Evolutionary conservation across 2,329 filamentous ascomycete genomes (phyloP), one percentile per base, ranked within the genome.

Genomic region (Cladosporium sp.): DNA sequence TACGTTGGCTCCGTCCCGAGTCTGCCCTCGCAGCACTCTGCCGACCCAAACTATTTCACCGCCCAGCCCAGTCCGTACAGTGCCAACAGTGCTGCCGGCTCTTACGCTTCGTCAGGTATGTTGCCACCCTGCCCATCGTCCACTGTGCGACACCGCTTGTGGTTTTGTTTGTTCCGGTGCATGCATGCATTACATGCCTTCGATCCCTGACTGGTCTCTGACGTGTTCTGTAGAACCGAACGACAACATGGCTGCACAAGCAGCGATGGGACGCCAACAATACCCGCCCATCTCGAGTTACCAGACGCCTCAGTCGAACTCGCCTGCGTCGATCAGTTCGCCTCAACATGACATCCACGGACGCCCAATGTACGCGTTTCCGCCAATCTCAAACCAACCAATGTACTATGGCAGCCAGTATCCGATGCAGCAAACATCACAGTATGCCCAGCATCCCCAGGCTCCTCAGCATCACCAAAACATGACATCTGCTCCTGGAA

Each of bases 281-380:
- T 96, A 95, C 73, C 92, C 92, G 67, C 90, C 91, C 61, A 96
- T 96, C 51, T 68, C 68, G 25, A 69, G 67, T 72, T 97, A 97
- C 73, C 90, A 97, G 75, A 95, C 92, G 17, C 92, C 92, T 58
- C 92, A 97, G 78, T 96, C 92, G 59, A 96, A 93, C 75, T 96
- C 93, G 58, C 93, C 93, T 51, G 90, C 91, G 39, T 96, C 92
- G 52, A 92, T 97, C 68, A 89, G 92, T 63, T 97, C 93, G 36
- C 88, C 91, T 20, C 90, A 92, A 59, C 92, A 96, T 75, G 93
- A 97, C 71, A 90, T 93, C 70, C 90, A 96, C 77, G 81, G 79
- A 59, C 83, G 92, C 66, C 88, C 86, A 68, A 84, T 97, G 72
- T 97, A 97, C 75, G 88, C 85, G 89, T 92, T 86, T 38, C 85